Evolutionary conservation across 2,329 filamentous ascomycete genomes (phyloP).

Genomic region (Pseudohalonectria lignicola): DNA sequence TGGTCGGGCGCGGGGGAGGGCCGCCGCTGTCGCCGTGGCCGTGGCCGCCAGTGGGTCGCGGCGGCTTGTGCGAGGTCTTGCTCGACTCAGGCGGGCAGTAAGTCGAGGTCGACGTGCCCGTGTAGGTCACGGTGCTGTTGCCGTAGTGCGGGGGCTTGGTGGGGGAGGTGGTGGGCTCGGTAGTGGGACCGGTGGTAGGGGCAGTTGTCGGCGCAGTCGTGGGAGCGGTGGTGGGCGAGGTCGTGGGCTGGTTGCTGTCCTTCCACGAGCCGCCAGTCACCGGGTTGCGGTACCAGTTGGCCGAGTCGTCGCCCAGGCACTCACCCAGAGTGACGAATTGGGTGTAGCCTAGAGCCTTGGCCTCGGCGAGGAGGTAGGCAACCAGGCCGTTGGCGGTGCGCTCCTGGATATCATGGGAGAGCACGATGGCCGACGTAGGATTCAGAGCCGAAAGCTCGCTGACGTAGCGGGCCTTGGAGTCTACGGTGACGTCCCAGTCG

Average conservation of each 20-base stretch:
- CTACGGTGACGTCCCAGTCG: slow-evolving; percentile 22
- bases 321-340: slow-evolving; percentile 41
- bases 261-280: slow-evolving; percentile 4
- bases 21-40: too few relatives aligned
- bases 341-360: slow-evolving; percentile 27
- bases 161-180: background rate
- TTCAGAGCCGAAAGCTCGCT: slow-evolving; percentile 12
- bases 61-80: background rate
- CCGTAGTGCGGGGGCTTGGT: background rate
- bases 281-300: slow-evolving; percentile 38
- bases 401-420: slow-evolving; percentile 38
- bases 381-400: slow-evolving; percentile 33
- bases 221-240: background rate
- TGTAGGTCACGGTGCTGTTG: background rate
- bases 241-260: background rate
- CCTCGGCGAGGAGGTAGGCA: slow-evolving; percentile 26
- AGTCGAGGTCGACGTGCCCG: background rate
- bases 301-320: slow-evolving; percentile 38
- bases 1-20: too few relatives aligned
- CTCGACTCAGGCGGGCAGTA: background rate
- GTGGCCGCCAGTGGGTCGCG: too few relatives aligned
- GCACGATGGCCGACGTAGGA: slow-evolving; percentile 29
- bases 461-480: slow-evolving; percentile 19
- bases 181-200: background rate
- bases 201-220: background rate